Base-by-base conservation (phyloP, 2,329 filamentous ascomycete genomes). In the Fusarium algeriense region DNA sequence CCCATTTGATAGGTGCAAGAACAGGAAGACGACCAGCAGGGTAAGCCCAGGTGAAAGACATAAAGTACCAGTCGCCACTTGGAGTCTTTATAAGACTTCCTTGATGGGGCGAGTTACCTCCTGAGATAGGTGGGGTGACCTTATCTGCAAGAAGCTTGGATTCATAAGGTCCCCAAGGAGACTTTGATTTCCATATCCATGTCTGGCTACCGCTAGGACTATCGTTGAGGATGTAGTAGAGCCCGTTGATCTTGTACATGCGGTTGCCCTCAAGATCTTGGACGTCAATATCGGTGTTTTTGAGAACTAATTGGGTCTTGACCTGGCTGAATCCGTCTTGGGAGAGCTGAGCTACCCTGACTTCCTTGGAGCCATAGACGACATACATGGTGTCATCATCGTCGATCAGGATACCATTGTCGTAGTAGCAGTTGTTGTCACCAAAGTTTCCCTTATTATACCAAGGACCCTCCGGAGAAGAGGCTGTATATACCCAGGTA, bases 371-470 rank as follows among this genome's bases (percentile, higher is more conserved):
- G 7, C 87, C 88, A 70, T 88, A 88, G 0, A 83, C 85, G 0
- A 90, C 84, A 55, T 89, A 90, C 82, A 89, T 86, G 2, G 83
- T 86, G 61, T 89, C 88, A 35, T 89, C 83, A 28, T 88, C 85
- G 53, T 90, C 88, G 37, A 90, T 83, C n/a, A 90, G 75, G 1
- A 90, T 76, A 0, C 88, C 87, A 20, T 80, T 83, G 75, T 90
- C 88, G 70, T 90, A 90, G 71, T 87, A 89, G 76, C 87, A 90
- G 19, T 55, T 67, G 4, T 45, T 46, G 2, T 75, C 81, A 1
- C 77, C 79, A 19, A 83, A 77, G 12, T 75, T 81, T 3, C 77
- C 79, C 40, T 73, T 68, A 48, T 82, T 78, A 14, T 67, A 80
- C 85, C 85, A 87, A 0, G 84, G 83, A 0, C 83, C 84, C 3